These are phyloP conservation scores for Leptographium procerum DNA, from an alignment of 2,329 filamentous ascomycete genomes.

Conservation along the genomic window DNA sequence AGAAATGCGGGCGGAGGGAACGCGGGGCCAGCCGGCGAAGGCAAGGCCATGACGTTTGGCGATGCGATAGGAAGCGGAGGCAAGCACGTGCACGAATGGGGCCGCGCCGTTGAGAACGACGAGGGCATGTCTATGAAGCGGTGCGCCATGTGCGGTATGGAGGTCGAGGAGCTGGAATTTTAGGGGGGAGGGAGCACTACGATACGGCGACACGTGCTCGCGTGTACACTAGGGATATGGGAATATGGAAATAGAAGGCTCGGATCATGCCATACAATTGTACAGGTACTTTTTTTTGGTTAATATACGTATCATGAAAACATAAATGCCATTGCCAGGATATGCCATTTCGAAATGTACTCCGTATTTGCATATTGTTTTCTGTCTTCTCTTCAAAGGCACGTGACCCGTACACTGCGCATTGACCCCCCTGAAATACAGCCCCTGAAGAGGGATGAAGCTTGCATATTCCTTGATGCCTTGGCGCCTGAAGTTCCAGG, in stretches of 20 bases:
- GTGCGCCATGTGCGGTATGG: conserved; percentile 65
- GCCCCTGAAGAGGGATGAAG: conserved; percentile 6
- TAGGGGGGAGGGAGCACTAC: conserved; percentile 16
- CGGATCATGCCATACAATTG: too few relatives aligned
- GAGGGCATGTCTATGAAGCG: conserved; percentile 71
- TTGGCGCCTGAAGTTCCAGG: conserved; percentile 20
- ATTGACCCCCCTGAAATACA: conserved; percentile 8
- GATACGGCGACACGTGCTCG: background rate
- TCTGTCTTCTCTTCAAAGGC: background rate
- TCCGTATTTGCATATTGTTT: too few relatives aligned
- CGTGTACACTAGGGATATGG: background rate
- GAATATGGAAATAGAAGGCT: background rate
- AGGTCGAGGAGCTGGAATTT: conserved; percentile 65
- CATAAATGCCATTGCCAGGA: background rate
- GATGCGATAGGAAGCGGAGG: conserved; percentile 57
- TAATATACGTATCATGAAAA: too few relatives aligned
- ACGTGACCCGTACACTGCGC: conserved; percentile 4
- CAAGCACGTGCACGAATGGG: conserved; percentile 86
- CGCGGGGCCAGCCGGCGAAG: conserved; percentile 20
- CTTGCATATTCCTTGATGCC: conserved; percentile 20
- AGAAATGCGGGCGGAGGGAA: conserved; percentile 46
- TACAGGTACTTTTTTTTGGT: too few relatives aligned
- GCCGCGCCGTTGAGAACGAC: conserved; percentile 54
- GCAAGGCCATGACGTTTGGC: conserved; percentile 54
- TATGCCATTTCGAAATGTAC: background rate